phyloP scores from a whole-genome alignment of 1,284 basidiomycete genomes.

The Ceratobasidium sp. region DNA sequence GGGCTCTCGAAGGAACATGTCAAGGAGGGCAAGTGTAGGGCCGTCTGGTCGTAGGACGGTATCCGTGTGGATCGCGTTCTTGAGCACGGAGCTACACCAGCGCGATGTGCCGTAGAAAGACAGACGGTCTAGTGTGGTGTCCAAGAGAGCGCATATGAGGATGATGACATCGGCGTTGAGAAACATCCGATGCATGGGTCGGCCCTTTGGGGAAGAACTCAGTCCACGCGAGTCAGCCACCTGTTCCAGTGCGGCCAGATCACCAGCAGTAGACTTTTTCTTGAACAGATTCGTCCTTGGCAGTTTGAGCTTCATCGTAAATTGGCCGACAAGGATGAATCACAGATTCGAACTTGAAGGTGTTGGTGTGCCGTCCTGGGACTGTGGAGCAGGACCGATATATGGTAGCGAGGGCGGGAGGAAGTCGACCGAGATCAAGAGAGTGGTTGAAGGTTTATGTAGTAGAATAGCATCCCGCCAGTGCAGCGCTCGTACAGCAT shows the following conservation, averaged over 20 bases:
- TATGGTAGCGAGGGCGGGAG: no score
- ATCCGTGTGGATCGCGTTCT: background rate
- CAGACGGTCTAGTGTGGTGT: background rate
- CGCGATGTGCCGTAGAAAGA: conserved; percentile 4
- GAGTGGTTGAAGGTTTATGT: background rate
- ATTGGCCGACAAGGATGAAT: background rate
- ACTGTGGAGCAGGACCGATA: background rate
- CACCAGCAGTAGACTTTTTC: background rate
- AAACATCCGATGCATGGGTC: conserved; percentile 11
- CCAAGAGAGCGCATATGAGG: background rate
- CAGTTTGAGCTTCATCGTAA: background rate
- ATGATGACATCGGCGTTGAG: conserved; percentile 16
- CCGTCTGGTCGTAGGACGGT: conserved; percentile 27
- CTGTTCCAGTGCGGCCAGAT: background rate
- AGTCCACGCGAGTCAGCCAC: background rate
- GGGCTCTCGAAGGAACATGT: background rate
- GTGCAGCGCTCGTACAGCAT: background rate
- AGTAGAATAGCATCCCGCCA: background rate
- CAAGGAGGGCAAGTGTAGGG: background rate
- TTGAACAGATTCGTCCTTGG: background rate
- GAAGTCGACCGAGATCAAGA: background rate
- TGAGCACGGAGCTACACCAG: conserved; percentile 1
- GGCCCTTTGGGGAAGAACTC: background rate
- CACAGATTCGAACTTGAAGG: no score
- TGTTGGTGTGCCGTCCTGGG: background rate